Evolutionary conservation across 2,329 filamentous ascomycete genomes (phyloP).

Genomic region (Monosporascus sp.): DNA sequence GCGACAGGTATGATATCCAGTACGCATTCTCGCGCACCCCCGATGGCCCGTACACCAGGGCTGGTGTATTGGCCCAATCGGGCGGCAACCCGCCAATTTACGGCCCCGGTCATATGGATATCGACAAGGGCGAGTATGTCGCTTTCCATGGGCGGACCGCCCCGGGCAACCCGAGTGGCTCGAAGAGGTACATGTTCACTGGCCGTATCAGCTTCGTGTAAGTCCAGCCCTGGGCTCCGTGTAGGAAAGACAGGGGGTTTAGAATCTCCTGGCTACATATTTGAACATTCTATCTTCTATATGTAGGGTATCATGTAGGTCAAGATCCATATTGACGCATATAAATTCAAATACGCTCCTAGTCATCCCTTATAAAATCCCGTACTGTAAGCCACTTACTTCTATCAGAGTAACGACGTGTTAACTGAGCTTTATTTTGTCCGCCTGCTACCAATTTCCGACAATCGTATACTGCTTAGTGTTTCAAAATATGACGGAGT

Average conservation of each 20-base stretch:
- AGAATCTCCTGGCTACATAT: too few species aligned
- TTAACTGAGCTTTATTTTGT: too few species aligned
- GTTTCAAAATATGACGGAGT: too few species aligned
- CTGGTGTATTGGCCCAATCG: slow-evolving; percentile 22
- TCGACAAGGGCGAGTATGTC: slow-evolving; percentile 21
- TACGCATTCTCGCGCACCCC: slow-evolving; percentile 25
- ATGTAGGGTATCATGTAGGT: too few species aligned
- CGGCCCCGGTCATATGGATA: slow-evolving; percentile 23
- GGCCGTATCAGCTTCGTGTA: slow-evolving; percentile 16
- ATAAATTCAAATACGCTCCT: too few species aligned
- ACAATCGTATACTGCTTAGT: too few species aligned
- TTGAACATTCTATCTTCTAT: too few species aligned
- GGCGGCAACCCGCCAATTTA: slow-evolving; percentile 20
- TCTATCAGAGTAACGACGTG: too few species aligned
- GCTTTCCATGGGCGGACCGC: slow-evolving; percentile 23
- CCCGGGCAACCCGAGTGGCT: slow-evolving; percentile 10
- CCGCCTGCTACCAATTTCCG: too few species aligned
- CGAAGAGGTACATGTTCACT: slow-evolving; percentile 18
- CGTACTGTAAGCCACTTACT: too few species aligned
- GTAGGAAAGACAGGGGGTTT: not conserved
- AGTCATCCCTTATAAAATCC: too few species aligned
- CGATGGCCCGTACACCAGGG: slow-evolving; percentile 21
- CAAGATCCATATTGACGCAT: too few species aligned
- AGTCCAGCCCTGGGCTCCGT: not conserved
- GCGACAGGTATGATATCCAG: slow-evolving; percentile 28